Percentiles rank a stretch among this genome's conserved stretches.
phyloP scores from a whole-genome alignment of 2,329 filamentous ascomycete species.

The Aspergillaceae sp. region DNA sequence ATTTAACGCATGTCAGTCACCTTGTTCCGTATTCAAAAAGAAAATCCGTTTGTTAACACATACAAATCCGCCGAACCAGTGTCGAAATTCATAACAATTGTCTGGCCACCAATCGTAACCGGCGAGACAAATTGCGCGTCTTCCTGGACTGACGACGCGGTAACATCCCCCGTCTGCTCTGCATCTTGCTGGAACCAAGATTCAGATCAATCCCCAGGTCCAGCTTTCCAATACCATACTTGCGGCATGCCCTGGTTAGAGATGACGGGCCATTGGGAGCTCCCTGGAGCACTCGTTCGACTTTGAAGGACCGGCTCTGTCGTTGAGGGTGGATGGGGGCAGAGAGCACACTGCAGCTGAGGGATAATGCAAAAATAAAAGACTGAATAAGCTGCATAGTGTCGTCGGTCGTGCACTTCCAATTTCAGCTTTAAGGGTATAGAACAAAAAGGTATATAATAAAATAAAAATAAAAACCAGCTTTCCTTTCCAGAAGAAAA shows the following conservation, averaged over 20 bases:
- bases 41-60: conserved; percentile 14
- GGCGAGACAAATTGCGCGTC: conserved; percentile 64
- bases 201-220: conserved; percentile 34
- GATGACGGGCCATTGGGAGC: conserved; percentile 52
- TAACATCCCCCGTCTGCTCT: conserved; percentile 48
- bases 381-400: conserved; percentile 23
- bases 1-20: not conserved
- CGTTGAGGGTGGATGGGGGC: conserved; percentile 9
- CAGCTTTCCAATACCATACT: conserved; percentile 49
- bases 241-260: conserved; percentile 58
- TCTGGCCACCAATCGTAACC: conserved; percentile 61
- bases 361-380: conserved; percentile 19
- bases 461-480: conserved; percentile 2
- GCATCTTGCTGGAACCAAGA: conserved; percentile 20
- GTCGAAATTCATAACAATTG: conserved; percentile 62
- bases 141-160: conserved; percentile 55
- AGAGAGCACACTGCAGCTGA: conserved; percentile 26
- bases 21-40: not conserved
- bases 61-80: conserved; percentile 66
- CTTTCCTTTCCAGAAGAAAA: conserved; percentile 1
- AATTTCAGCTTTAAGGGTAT: not conserved
- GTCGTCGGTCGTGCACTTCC: not conserved
- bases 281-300: conserved; percentile 50
- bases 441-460: not conserved
- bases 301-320: conserved; percentile 48